Evolutionary conservation across 2,329 filamentous ascomycete species (phyloP).

Genomic region (Lasiodiplodia gonubiensis): DNA sequence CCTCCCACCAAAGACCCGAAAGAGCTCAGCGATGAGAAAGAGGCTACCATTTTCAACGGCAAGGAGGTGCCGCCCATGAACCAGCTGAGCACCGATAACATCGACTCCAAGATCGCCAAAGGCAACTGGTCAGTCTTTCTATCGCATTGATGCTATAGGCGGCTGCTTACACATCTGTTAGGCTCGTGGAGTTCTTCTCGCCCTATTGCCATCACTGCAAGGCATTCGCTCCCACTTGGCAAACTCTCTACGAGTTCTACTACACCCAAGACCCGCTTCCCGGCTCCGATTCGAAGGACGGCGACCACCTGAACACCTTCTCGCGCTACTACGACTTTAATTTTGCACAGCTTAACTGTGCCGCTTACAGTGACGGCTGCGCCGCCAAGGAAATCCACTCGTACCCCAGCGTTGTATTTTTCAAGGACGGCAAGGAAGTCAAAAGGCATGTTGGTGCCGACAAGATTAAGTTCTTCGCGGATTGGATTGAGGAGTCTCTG

Average conservation of each 20-base stretch:
- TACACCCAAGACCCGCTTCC: slow-evolving; percentile 78
- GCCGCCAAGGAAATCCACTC: slow-evolving; percentile 67
- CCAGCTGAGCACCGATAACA: slow-evolving; percentile 64
- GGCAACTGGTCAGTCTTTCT: slow-evolving; percentile 68
- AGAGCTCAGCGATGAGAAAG: slow-evolving; percentile 1
- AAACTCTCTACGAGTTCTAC: slow-evolving; percentile 95
- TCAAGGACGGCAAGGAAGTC: slow-evolving; percentile 74
- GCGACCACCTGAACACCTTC: slow-evolving; percentile 68
- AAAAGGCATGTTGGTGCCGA: slow-evolving; percentile 71
- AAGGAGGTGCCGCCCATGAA: slow-evolving; percentile 69
- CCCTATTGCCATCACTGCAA: slow-evolving; percentile 72
- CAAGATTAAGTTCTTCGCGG: slow-evolving; percentile 68
- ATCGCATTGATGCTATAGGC: not conserved
- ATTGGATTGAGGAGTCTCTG: slow-evolving; percentile 75
- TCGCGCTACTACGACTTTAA: slow-evolving; percentile 85
- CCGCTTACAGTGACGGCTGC: slow-evolving; percentile 82
- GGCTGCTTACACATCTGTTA: slow-evolving; percentile 24
- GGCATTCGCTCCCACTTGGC: slow-evolving; percentile 80
- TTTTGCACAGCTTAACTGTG: slow-evolving; percentile 85
- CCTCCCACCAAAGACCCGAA: slow-evolving; percentile 3
- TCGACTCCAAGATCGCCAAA: slow-evolving; percentile 64
- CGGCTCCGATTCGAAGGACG: slow-evolving; percentile 54
- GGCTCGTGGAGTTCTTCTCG: slow-evolving; percentile 58
- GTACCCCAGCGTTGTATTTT: slow-evolving; percentile 81
- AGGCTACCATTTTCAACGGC: slow-evolving; percentile 67